Conservation (phyloP, 306 rosid species). For the Cucurbita argyrosperma region DNA sequence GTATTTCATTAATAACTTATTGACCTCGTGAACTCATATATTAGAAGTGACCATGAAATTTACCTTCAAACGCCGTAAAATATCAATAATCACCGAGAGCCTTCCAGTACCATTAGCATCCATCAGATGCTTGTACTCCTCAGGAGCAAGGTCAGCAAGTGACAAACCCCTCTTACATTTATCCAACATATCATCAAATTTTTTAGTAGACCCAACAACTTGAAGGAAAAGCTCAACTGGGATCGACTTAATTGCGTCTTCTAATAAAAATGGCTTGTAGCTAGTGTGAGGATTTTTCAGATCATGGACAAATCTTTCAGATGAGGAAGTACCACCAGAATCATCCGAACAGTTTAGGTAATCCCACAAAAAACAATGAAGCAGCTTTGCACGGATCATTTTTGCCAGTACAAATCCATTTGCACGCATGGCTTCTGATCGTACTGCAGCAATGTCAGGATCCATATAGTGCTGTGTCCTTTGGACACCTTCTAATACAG, state of each 20-base stretch:
- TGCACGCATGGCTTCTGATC: constrained; percentile 63
- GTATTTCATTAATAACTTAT: not conserved
- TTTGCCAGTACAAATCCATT: constrained; percentile 87
- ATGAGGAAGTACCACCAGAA: constrained; percentile 25
- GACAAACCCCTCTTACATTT: constrained; percentile 68
- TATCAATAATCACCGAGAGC: constrained; percentile 67
- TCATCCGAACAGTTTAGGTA: constrained; percentile 29
- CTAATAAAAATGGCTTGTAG: constrained; percentile 54
- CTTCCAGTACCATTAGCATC: constrained; percentile 73
- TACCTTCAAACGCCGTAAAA: constrained; percentile 87
- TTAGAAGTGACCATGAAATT: not conserved
- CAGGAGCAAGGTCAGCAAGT: constrained; percentile 56
- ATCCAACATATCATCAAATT: constrained; percentile 55
- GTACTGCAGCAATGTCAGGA: constrained; percentile 29
- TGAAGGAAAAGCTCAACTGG: constrained; percentile 84
- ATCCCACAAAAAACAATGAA: constrained; percentile 80
- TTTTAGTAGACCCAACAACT: constrained; percentile 69
- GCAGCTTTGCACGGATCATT: constrained; percentile 85
- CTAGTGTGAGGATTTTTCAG: constrained; percentile 40
- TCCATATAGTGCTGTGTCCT: constrained; percentile 28
- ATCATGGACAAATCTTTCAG: constrained; percentile 14
- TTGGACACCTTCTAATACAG: constrained; percentile 58
- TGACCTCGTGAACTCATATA: not conserved
- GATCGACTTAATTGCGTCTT: constrained; percentile 51
- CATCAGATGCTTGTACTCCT: constrained; percentile 63